These are phyloP conservation scores for Fusarium sarcochroum DNA, from an alignment of 2,329 filamentous ascomycete species.

Conservation along the genomic window DNA sequence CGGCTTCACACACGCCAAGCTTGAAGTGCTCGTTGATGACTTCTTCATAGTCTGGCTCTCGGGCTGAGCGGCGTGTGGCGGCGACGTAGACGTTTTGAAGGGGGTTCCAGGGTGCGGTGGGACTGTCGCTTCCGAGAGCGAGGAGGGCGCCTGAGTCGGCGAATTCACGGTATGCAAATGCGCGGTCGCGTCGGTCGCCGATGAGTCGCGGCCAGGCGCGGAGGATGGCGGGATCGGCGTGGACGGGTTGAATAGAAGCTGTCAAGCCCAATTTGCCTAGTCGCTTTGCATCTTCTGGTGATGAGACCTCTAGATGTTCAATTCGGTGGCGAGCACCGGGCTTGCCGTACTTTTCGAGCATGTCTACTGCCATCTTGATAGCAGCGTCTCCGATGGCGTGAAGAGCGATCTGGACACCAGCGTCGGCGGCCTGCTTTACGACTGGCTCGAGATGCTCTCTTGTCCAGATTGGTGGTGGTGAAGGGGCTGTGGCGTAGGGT, in stretches of 20 bases:
- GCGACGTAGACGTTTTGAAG: conserved; percentile 70
- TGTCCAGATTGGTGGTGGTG: conserved; percentile 67
- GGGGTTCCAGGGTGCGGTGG: conserved; percentile 68
- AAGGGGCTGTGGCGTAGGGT: conserved; percentile 65
- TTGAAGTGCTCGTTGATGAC: conserved; percentile 66
- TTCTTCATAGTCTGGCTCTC: conserved; percentile 58
- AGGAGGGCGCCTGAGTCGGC: conserved; percentile 65
- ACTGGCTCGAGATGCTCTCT: conserved; percentile 66
- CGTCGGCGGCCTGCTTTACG: conserved; percentile 65
- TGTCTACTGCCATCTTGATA: conserved; percentile 68
- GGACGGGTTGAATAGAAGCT: conserved; percentile 69
- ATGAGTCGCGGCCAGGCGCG: conserved; percentile 71
- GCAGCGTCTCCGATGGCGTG: conserved; percentile 75
- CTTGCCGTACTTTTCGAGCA: conserved; percentile 59
- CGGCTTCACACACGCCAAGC: conserved; percentile 64
- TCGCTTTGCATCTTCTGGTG: conserved; percentile 66
- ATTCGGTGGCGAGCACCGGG: conserved; percentile 69
- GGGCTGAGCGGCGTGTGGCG: conserved; percentile 66
- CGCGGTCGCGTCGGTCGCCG: conserved; percentile 67
- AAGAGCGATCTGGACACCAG: conserved; percentile 70
- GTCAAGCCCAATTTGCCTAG: conserved; percentile 71
- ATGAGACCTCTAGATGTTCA: conserved; percentile 73
- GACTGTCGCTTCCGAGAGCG: conserved; percentile 69
- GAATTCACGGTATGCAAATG: conserved; percentile 74
- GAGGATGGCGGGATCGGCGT: conserved; percentile 71